Percentiles rank a stretch among this genome's conserved stretches.
Evolutionary conservation across 257 asterid genomes (phyloP).

Genomic region (Marsdenia floribunda): DNA sequence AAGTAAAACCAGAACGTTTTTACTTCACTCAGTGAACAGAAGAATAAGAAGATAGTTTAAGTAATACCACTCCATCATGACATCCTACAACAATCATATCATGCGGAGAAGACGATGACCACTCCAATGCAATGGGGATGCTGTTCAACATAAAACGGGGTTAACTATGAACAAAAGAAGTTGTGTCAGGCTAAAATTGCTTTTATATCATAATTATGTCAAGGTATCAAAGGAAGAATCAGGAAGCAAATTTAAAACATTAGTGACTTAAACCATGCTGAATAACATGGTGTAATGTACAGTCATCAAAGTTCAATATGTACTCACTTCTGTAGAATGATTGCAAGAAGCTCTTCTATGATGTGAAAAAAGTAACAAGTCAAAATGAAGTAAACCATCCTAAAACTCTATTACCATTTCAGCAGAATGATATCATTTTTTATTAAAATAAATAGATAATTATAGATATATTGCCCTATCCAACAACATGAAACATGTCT

Average conservation of each 20-base stretch:
- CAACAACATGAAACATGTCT: background rate
- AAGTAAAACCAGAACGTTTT: background rate
- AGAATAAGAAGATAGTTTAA: constrained; percentile 15
- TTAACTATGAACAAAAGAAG: constrained; percentile 6
- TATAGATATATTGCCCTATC: background rate
- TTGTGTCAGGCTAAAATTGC: background rate
- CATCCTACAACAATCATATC: constrained; percentile 90
- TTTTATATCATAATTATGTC: background rate
- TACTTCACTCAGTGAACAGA: constrained; percentile 5
- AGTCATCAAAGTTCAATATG: background rate
- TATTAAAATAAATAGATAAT: background rate
- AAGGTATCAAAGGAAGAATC: background rate
- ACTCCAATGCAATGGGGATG: constrained; percentile 75
- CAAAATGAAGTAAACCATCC: background rate
- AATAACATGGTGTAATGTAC: background rate
- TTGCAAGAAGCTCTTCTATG: background rate
- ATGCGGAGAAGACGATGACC: constrained; percentile 68
- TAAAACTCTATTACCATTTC: background rate
- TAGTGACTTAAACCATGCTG: background rate
- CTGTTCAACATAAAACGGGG: constrained; percentile 33
- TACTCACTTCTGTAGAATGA: background rate
- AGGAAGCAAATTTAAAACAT: background rate
- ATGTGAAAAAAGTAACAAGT: background rate
- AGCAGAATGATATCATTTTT: background rate
- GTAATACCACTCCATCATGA: constrained; percentile 93